A percentile compares a stretch with the other conserved stretches of the same genome.
Conservation (phyloP, 768 basidiomycete species). For the Suillus weaverae region DNA sequence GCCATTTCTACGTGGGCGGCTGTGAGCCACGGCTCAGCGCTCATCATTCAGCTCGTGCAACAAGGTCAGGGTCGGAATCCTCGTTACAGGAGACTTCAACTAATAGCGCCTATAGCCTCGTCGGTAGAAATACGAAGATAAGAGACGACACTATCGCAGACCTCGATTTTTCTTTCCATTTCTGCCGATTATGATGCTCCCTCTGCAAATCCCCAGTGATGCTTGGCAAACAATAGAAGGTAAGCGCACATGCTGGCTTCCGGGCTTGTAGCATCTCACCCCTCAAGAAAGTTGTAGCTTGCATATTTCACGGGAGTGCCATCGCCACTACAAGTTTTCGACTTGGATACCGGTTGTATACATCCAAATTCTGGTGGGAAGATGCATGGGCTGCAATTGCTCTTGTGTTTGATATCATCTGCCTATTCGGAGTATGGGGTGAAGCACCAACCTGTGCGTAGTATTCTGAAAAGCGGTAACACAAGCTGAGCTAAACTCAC, state of each 20-base stretch:
- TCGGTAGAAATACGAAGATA: neutral
- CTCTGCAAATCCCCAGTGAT: neutral
- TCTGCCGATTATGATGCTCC: neutral
- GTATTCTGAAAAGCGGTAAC: neutral
- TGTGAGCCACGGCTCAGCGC: neutral
- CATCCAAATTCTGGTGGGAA: constrained; percentile 27
- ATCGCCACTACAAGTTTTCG: constrained; percentile 22
- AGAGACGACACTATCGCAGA: neutral
- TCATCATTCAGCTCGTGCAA: neutral
- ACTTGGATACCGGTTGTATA: constrained; percentile 22
- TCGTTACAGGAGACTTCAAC: neutral
- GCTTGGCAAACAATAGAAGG: neutral
- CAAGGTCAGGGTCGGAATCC: neutral
- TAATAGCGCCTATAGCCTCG: neutral
- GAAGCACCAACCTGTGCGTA: constrained; percentile 12
- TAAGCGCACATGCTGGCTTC: neutral
- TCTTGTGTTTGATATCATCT: constrained; percentile 22
- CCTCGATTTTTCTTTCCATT: neutral
- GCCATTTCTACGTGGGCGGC: neutral
- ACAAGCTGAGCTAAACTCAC: neutral
- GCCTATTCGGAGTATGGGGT: constrained; percentile 24
- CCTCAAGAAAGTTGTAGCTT: neutral
- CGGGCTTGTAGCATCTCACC: neutral
- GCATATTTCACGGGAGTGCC: constrained; percentile 16
- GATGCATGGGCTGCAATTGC: constrained; percentile 27